phyloP scores from a whole-genome alignment of 2,329 filamentous ascomycete species.

The Berkeleyomyces rouxiae region DNA sequence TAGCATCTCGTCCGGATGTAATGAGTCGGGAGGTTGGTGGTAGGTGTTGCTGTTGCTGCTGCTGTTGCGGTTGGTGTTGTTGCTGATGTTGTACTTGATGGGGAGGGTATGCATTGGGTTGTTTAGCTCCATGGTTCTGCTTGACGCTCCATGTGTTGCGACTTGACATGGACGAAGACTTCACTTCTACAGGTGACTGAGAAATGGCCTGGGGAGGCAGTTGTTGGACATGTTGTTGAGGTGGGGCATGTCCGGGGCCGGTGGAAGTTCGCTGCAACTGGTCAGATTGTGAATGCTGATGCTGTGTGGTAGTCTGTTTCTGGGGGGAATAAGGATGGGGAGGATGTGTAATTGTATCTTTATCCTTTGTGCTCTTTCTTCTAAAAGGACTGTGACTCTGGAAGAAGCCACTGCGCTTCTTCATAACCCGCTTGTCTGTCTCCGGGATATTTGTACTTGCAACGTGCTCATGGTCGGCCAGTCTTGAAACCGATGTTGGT shows the following conservation, averaged over 20 bases:
- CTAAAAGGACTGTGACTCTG: constrained; percentile 85
- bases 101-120: constrained; percentile 7
- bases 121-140: constrained; percentile 16
- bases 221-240: background rate
- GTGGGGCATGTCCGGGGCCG: background rate
- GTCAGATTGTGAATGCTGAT: constrained; percentile 3
- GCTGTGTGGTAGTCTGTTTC: background rate
- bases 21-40: constrained; percentile 21
- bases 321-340: constrained; percentile 3
- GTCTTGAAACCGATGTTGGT: constrained; percentile 59
- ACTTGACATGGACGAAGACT: constrained; percentile 24
- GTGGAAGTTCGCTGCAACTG: background rate
- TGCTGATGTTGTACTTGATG: background rate
- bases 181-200: constrained; percentile 17
- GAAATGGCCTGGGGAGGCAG: background rate
- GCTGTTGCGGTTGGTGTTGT: background rate
- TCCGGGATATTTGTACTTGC: constrained; percentile 36
- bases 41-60: background rate
- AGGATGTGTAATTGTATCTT: constrained; percentile 6
- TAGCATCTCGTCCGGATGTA: constrained; percentile 31
- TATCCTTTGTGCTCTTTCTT: constrained; percentile 72
- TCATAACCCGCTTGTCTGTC: constrained; percentile 53
- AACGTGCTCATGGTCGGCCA: constrained; percentile 24
- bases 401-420: constrained; percentile 74
- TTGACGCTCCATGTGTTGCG: constrained; percentile 42